Base-by-base conservation (phyloP, 768 basidiomycete genomes). In the Boletus barrowsii region DNA sequence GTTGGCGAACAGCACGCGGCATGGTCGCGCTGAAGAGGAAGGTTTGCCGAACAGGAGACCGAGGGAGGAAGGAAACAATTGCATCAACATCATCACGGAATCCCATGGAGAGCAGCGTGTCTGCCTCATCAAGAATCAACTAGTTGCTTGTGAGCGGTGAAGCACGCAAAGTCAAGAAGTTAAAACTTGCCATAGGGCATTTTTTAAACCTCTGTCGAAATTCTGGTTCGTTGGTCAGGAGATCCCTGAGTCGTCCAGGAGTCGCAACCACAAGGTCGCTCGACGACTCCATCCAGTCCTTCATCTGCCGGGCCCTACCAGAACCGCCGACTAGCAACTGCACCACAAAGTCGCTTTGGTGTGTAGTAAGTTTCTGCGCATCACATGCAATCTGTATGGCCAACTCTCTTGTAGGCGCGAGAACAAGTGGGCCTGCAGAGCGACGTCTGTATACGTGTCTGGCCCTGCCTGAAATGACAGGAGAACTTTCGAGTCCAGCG, bases 121-220 rank as follows among this genome's bases (percentile, higher is more conserved):
- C 94, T 11, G 93, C 91, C 68, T 97, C 93, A 64, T 98, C 97
- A 53, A 98, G 76, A 55, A 98, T 79, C 49, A 98, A 79, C 90
- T 93, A 58, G 11, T 4, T 20, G 49, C 40, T 53, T n/a, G 54
- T 60, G 30, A 56, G 51, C n/a, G 24, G 22, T 42, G 36, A 56
- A 35, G 20, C 36, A 53, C 35, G 18, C 4, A 10, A 3, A 30
- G 26, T 35, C 17, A 47, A 26, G 44, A 24, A n/a, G 5, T 18
- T 17, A 20, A 44, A 30, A 74, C 85, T 42, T 60, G 89, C 89
- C 60, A 83, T 74, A 61, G 84, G 76, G 3, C 87, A 79, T 17
- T 77, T 72, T 20, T 70, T 67, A 22, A 95, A 62, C 3, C 78
- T 79, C 3, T 75, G 73, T 18, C 72, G 72, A 10, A 94, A 77